A percentile compares a stretch with the other conserved stretches of the same genome.
These are phyloP conservation scores for Spirogloea muscicola DNA, from an alignment of 139 green algal genomes.

Conservation along the genomic window DNA sequence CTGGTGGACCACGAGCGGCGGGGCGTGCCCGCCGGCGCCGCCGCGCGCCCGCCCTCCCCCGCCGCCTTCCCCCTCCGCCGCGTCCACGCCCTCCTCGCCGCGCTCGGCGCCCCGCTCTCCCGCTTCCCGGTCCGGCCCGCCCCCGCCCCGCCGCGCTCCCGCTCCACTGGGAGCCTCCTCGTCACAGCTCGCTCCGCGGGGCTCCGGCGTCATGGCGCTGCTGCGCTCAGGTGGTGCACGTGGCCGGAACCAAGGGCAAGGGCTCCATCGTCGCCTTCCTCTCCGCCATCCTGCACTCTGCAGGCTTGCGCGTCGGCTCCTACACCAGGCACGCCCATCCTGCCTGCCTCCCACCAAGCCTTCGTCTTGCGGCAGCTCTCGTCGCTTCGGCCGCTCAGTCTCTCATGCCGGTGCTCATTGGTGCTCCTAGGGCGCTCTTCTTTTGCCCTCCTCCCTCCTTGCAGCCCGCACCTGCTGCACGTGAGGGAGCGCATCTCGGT, in stretches of 20 bases:
- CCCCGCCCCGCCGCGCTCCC: neutral
- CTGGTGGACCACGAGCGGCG: neutral
- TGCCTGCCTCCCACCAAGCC: too few species aligned
- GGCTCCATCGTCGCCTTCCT: constrained; percentile 71
- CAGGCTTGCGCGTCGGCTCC: constrained; percentile 59
- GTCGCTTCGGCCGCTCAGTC: too few species aligned
- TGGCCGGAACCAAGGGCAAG: constrained; percentile 87
- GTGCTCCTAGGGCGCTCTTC: neutral
- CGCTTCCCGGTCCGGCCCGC: neutral
- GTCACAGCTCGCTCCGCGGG: neutral
- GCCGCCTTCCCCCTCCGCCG: too few species aligned
- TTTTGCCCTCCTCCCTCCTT: neutral
- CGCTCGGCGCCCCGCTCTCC: neutral
- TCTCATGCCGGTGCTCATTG: too few species aligned
- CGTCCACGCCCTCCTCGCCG: too few species aligned
- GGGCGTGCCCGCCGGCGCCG: neutral
- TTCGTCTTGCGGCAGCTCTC: too few species aligned
- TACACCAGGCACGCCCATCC: constrained; percentile 61
- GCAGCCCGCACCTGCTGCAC: neutral
- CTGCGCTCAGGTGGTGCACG: constrained; percentile 55
- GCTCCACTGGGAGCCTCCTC: too few species aligned
- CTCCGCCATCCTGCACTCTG: constrained; percentile 52
- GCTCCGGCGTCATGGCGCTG: neutral
- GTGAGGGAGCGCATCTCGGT: neutral
- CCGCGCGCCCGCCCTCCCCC: neutral